Evolutionary conservation across 331 rosid species (phyloP).

Genomic region (Ulmus americana): DNA sequence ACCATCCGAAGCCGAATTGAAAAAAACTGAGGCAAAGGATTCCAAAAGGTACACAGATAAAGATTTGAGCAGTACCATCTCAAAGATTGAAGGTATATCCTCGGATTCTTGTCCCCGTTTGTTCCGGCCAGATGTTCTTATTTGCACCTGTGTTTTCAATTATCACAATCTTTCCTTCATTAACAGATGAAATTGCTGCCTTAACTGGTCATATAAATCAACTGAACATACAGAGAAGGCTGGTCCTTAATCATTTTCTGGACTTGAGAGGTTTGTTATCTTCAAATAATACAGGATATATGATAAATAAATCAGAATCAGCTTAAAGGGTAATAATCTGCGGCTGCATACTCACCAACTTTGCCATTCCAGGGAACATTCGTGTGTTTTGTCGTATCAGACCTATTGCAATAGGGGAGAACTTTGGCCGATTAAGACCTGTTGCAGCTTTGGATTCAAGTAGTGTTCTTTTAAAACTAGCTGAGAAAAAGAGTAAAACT

Average conservation of each 20-base stretch:
- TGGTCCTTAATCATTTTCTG: slow-evolving; percentile 29
- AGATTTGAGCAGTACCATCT: slow-evolving; percentile 20
- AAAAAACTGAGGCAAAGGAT: not conserved
- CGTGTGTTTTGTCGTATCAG: slow-evolving; percentile 38
- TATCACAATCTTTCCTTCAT: not conserved
- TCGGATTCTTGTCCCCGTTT: not conserved
- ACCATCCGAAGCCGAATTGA: slow-evolving; percentile 12
- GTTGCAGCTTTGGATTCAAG: slow-evolving; percentile 29
- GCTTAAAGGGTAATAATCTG: not conserved
- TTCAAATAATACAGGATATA: not conserved
- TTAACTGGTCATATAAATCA: slow-evolving; percentile 24
- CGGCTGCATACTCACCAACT: slow-evolving; percentile 6
- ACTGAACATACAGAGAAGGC: slow-evolving; percentile 31
- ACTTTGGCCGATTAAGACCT: slow-evolving; percentile 17
- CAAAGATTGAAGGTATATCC: slow-evolving; percentile 26
- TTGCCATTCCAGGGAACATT: slow-evolving; percentile 31
- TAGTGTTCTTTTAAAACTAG: slow-evolving; percentile 23
- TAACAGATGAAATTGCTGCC: slow-evolving; percentile 31
- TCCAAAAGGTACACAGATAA: slow-evolving; percentile 14
- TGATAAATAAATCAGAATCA: not conserved
- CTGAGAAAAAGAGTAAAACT: slow-evolving; percentile 28
- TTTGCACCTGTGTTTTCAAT: not conserved
- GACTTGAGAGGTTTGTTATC: slow-evolving; percentile 37
- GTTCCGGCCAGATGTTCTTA: not conserved
- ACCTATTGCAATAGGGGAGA: slow-evolving; percentile 25